Evolutionary conservation across 805 yeast genomes (phyloP), one percentile per base, ranked within the genome.

Genomic region (Jamesozyma lodderae): DNA sequence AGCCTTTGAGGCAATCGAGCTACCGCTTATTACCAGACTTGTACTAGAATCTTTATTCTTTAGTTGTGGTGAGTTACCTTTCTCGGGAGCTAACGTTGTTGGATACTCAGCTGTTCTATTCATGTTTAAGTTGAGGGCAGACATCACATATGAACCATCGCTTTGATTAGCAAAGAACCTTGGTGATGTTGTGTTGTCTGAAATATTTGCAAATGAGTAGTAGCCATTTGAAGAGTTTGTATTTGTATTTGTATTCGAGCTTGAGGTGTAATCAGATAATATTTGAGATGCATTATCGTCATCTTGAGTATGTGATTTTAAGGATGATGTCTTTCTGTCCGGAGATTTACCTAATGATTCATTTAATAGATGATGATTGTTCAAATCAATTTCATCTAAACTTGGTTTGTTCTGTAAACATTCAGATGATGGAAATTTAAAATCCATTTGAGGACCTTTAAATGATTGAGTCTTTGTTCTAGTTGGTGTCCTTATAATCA

Each of bases 381-480:
- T 55, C 44, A 53, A 32, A 16, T 48, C 52, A 18, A 42, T 41
- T 25, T 51, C 55, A 17, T 53, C 47, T 4, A 44, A 24, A 2
- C 34, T 27, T 17, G 21, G 8, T 10, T 31, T 33, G 4, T 41
- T 35, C 16, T 33, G 50, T 28, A 46, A 33, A 29, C 44, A 47
- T 35, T 59, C 65, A 3, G 44, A 44, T 5, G 59, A 53, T 13
- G 70, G 70, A 37, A 65, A 66, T 37, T 57, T 55, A 46, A 66
- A 66, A 13, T 47, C 59, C 59, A 61, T 54, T 43, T 66, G 70
- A 2, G 60, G 48, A 4, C 70, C 70, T 18, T 55, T 57, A 38
- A 63, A 65, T 0, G 69, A 64, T 6, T 52, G 43, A 1, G 69
- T 57, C 45, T 62, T 65, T 21, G 63, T 51, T 42, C 61, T 57